Base-by-base conservation (phyloP, 2,329 filamentous ascomycete genomes). In the Thielaviopsis ethacetica region DNA sequence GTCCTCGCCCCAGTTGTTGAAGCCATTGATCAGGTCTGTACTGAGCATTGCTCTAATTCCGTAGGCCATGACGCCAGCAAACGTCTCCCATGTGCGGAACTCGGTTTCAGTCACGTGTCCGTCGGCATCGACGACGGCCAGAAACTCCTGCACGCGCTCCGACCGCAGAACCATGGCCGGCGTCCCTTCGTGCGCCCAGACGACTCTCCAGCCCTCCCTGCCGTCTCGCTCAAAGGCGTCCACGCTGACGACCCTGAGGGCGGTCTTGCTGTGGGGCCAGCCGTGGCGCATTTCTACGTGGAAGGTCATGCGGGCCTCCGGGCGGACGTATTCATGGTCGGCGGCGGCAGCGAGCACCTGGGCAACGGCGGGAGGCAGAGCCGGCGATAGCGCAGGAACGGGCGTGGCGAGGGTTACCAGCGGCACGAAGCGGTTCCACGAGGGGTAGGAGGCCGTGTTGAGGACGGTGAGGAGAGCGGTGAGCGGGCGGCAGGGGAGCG, bases 51-150 rank as follows among this genome's bases (percentile, higher is more conserved):
- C 41, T 64, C 64, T 68, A 7, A 75, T 66, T 17, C 70, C 63
- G 5, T 66, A 66, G 6, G 67, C 71, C 54, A 74, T 30, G 4
- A 68, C 56, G 0, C 74, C 74, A 19, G 70, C 71, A 63, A 75
- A 75, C 12, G 73, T 76, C 67, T 76, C 73, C 70, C 70, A 75
- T 64, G 68, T 71, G 13, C 59, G 63, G 63, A 75, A 76, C 62
- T 70, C 69, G 6, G 70, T 73, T 15, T 66, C 49, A 2, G 10
- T 34, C 22, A 51, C 68, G 19, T 64, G 66, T 5, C 64, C 64
- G 5, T 56, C 61, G 52, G 62, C 57, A 19, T 17, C 21, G 9
- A 21, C 44, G 19, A 56, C 54, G 58, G 63, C 64, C 21, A 72
- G 62, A 61, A 75, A 69, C 64, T 76, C 73, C 65, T 75, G 73